Evolutionary conservation across 2,329 filamentous ascomycete species (phyloP).

Genomic region (Akanthomyces lecanii): DNA sequence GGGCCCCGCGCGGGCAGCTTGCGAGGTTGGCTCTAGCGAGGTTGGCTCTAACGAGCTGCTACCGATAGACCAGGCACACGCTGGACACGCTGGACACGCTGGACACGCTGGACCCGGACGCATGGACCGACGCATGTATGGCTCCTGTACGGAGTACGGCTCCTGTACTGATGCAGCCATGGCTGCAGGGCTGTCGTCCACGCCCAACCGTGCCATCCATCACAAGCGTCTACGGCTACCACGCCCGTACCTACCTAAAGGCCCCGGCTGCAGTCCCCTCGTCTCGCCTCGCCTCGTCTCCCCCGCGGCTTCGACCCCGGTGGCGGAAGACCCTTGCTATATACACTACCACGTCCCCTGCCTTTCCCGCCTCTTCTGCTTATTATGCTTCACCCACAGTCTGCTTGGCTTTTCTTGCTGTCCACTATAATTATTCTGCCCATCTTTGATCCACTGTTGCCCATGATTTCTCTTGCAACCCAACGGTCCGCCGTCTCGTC

Average conservation of each 20-base stretch:
- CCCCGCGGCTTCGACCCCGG: slow-evolving; percentile 12
- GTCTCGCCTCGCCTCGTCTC: slow-evolving; percentile 1
- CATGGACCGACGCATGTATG: not conserved
- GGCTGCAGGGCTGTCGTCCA: slow-evolving; percentile 9
- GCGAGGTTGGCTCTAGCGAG: not conserved
- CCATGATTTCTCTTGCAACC: slow-evolving; percentile 13
- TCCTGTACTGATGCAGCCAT: not conserved
- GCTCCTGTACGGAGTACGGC: not conserved
- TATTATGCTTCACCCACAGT: not conserved
- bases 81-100: not conserved
- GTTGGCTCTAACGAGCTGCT: not conserved
- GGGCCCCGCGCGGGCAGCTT: not conserved
- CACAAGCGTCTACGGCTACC: slow-evolving; percentile 22
- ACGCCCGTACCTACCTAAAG: slow-evolving; percentile 19
- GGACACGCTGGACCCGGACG: not conserved
- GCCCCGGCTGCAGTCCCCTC: not conserved
- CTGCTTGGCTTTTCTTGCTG: not conserved
- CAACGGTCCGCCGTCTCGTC: slow-evolving; percentile 2
- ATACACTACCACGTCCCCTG: slow-evolving; percentile 10
- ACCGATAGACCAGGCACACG: not conserved
- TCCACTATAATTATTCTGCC: not conserved
- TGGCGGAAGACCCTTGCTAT: slow-evolving; percentile 14
- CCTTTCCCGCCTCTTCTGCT: not conserved
- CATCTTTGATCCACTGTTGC: not conserved
- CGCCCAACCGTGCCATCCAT: slow-evolving; percentile 7